These are phyloP conservation scores for Nitzschia inconspicua DNA, from an alignment of 108 stramenopile species.

Conservation along the genomic window DNA sequence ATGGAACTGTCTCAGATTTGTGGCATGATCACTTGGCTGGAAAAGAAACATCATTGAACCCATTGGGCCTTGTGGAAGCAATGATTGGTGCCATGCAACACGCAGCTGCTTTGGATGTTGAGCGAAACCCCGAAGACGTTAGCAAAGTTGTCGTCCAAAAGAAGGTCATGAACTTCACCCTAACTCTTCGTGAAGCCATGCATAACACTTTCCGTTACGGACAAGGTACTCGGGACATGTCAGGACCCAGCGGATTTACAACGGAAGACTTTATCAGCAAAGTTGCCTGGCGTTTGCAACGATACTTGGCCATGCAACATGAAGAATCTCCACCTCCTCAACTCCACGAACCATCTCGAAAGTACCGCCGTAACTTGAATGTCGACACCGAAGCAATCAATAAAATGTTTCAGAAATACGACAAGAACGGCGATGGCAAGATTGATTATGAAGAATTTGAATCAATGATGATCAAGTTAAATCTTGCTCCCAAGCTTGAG, in stretches of 20 bases:
- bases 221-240: constrained; percentile 95
- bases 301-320: constrained; percentile 75
- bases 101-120: constrained; percentile 75
- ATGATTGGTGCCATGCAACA: constrained; percentile 95
- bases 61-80: constrained; percentile 94
- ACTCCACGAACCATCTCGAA: constrained; percentile 70
- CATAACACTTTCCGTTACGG: constrained; percentile 97
- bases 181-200: constrained; percentile 77
- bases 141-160: constrained; percentile 41
- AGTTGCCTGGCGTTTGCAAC: constrained; percentile 88
- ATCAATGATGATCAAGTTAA: constrained; percentile 89
- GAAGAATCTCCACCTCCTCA: constrained; percentile 78
- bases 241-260: constrained; percentile 90
- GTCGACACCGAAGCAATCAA: constrained; percentile 85
- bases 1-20: constrained; percentile 95
- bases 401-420: constrained; percentile 84
- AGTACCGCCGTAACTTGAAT: constrained; percentile 65
- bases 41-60: constrained; percentile 95
- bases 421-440: constrained; percentile 83
- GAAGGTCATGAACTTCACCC: constrained; percentile 70
- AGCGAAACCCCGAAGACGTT: constrained; percentile 58
- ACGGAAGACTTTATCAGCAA: constrained; percentile 93
- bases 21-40: constrained; percentile 94
- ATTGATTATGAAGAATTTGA: constrained; percentile 91
- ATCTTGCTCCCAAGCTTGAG: constrained; percentile 72